Evolutionary conservation across 306 rosid species (phyloP).

Genomic region (Trifolium dubium): DNA sequence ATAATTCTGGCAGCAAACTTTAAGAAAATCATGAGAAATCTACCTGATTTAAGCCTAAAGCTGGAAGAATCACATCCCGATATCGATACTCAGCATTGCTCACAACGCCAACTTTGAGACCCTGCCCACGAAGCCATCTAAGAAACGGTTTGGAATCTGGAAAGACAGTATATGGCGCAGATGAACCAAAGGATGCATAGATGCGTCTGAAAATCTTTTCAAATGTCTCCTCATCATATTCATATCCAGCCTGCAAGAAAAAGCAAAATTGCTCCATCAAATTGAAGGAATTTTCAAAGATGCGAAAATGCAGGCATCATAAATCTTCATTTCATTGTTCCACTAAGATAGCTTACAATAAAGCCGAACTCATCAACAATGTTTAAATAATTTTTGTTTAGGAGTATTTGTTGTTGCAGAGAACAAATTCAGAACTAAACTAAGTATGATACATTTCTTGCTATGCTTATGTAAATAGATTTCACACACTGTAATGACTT

Average conservation of each 20-base stretch:
- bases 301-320: constrained; percentile 30
- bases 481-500: constrained; percentile 16
- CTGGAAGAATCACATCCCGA: constrained; percentile 89
- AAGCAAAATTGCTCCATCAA: constrained; percentile 40
- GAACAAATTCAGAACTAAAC: background rate
- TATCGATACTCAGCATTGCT: constrained; percentile 92
- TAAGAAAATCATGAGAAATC: constrained; percentile 5
- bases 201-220: constrained; percentile 92
- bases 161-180: constrained; percentile 85
- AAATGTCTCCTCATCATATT: constrained; percentile 93
- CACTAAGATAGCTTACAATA: constrained; percentile 17
- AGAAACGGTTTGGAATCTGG: constrained; percentile 90
- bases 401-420: background rate
- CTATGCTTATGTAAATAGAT: constrained; percentile 3
- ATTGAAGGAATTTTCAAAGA: constrained; percentile 22
- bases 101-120: constrained; percentile 81
- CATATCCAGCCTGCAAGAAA: constrained; percentile 88
- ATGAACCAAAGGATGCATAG: constrained; percentile 88
- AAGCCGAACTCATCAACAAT: background rate
- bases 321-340: constrained; percentile 20
- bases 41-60: constrained; percentile 78
- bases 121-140: constrained; percentile 80
- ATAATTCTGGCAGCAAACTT: constrained; percentile 10
- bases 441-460: background rate
- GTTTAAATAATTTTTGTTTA: background rate